Base-by-base conservation (phyloP, 1,284 basidiomycete genomes). In the Moesziomyces parantarcticus region DNA sequence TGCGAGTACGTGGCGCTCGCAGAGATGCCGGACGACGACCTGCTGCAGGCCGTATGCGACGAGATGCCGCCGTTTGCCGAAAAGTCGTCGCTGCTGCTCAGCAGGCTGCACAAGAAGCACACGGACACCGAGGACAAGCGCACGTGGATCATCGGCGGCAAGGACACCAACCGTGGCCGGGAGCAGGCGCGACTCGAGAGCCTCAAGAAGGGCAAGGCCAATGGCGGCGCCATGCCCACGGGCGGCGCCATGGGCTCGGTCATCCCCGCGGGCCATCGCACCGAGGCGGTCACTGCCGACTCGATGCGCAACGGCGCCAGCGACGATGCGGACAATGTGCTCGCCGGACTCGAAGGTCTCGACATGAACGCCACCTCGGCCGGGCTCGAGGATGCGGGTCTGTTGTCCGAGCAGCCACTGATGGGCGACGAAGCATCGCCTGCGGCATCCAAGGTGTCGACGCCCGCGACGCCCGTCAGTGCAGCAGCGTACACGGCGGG, bases 11-110 rank as follows among this genome's bases (percentile, higher is more conserved):
- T 79, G 5, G 77, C 74, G 44, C 68, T 81, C 34, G 76, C 76
- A 14, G 58, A 78, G 71, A 47, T 79, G 55, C 64, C 76, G 8
- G 91, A 94, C 43, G 94, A 98, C 80, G 94, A 95, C 78, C 87
- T 98, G 42, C 86, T 99, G 55, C 92, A 95, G 82, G 92, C 92
- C 59, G 90, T 99, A 14, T 98, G 95, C 85, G 97, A 98, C 83
- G 97, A 99, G 86, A 99, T 99, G 91, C 97, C 97, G 7, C 93
- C 96, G 0, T 99, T 97, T 88, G 93, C 95, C 1, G 92, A 97
- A 58, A 90, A 95, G 51, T 92, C 94, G 75, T 97, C 78, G 13
- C 58, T 95, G 8, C 87, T 99, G 18, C 86, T 97, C 42, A 91
- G 89, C 60, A 88, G 94, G 40, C 85, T 98, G 42, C 92, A 96